Evolutionary conservation across 2,329 filamentous ascomycete genomes (phyloP), one percentile per base, ranked within the genome.

Genomic region (Apiospora koreana): DNA sequence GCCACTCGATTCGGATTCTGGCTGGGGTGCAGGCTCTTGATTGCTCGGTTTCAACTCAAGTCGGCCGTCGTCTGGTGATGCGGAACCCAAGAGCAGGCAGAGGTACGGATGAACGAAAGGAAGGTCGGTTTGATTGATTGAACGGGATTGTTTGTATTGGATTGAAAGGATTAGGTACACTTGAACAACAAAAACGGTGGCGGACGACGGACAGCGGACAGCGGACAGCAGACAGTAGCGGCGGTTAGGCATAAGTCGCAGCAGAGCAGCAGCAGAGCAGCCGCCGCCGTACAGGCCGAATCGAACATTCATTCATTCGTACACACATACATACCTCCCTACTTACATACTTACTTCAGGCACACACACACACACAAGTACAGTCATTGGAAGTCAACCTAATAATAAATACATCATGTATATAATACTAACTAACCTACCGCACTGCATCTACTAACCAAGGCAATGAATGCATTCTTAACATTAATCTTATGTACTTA

Each of bases 101-200:
- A 58, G 16, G 21, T 38, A 62, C 54, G 54, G 54, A 38, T 62
- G 54, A 62, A 62, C 54, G 54, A 62, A 38, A 62, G 31, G 54
- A 62, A 62, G 54, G 38, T 62, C 28, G 7, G 31, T 54, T 23
- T 7, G 54, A 62, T 62, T n/a, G 54, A 62, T 62, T 21, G 54
- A 62, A 38, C 54, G 31, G 31, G 31, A 43, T 16, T 16, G 38
- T 8, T 12, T 41, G 38, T 8, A 43, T 16, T 43, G 14, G 41
- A 38, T 62, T 38, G 54, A 38, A 62, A 38, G 54, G 54, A 62
- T n/a, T n/a, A n/a, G n/a, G n/a, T 62, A 62, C 38, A 62, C 54
- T 35, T 38, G 31, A 38, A 31, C 54, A 62, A 38, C 54, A 62
- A 38, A 62, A 62, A 38, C 54, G 28, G 54, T 62, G 54, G 54